Conservation (phyloP, 768 basidiomycete genomes). For the Suillus clintonianus region DNA sequence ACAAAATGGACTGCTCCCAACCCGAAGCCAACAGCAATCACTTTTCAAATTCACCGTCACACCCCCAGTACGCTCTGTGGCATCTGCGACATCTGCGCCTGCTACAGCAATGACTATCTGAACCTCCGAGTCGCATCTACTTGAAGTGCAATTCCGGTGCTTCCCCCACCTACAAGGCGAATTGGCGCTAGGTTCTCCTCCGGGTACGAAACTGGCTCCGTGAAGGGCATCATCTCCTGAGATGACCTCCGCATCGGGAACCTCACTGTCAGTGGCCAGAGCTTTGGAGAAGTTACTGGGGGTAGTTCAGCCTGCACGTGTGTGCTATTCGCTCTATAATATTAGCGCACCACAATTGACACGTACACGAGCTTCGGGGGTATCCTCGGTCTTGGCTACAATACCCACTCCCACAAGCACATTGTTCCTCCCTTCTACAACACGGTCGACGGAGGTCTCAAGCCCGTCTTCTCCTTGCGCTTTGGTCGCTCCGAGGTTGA, state of each 20-base stretch:
- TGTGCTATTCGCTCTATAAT: background rate
- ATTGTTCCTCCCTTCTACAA: constrained; percentile 93
- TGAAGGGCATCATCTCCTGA: constrained; percentile 93
- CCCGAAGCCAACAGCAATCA: too few relatives aligned
- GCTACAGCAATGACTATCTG: too few relatives aligned
- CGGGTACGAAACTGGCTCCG: constrained; percentile 92
- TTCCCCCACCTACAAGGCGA: constrained; percentile 87
- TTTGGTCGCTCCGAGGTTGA: constrained; percentile 84
- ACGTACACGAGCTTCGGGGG: constrained; percentile 79
- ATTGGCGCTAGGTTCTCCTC: constrained; percentile 89
- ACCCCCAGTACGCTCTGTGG: too few relatives aligned
- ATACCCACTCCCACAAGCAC: constrained; percentile 92
- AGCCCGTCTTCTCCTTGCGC: constrained; percentile 95
- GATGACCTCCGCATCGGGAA: constrained; percentile 84
- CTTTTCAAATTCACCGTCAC: too few relatives aligned
- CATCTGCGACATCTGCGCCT: too few relatives aligned
- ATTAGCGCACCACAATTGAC: background rate
- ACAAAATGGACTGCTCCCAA: too few relatives aligned
- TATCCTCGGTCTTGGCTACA: constrained; percentile 90
- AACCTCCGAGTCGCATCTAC: constrained; percentile 59
- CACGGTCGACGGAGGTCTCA: constrained; percentile 80
- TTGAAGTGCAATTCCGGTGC: constrained; percentile 80
- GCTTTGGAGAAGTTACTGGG: constrained; percentile 86
- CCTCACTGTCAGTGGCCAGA: constrained; percentile 66
- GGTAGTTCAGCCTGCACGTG: too few relatives aligned